Evolutionary conservation across 805 yeast species (phyloP), one percentile per base, ranked within the genome.

Genomic region (Barnettozyma sucrosica): DNA sequence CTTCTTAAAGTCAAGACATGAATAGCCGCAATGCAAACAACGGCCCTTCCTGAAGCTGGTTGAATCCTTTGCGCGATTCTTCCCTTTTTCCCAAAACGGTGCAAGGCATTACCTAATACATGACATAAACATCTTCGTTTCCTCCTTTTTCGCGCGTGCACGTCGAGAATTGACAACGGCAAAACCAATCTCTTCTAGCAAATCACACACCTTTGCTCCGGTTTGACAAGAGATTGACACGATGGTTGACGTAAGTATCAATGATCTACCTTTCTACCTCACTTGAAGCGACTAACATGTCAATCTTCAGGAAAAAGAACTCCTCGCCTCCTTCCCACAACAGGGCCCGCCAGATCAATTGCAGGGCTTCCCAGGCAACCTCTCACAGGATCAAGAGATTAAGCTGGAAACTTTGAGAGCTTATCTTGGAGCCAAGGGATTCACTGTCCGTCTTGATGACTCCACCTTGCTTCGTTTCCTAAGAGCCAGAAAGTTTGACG

Each of bases 401-500:
- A 74, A 76, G 24, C 68, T 92, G 51, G 74, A 70, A 39, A 74
- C 78, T 54, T 68, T 93, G 48, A 79, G 83, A 57, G 72, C 69
- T 18, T 69, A 74, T 42, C 73, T 90, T 53, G 67, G 66, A 49
- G 83, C 74, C 11, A 75, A 70, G 45, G 96, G 95, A 5, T 89
- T 74, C 69, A 74, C 72, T n/a, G 75, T 79, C 45, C 81, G 98
- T 59, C 67, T 87, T 46, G 99, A 93, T 66, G 96, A 88, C 59
- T 88, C 96, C 14, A 77, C 93, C 4, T 69, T 85, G 61, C 66
- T 83, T 52, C 82, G 99, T 58, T 93, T 93, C 68, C 73, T 93
- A 54, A 81, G 98, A 63, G 99, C 99, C 9, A 82, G 99, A 69
- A 90, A 89, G 75, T 93, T 93, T 63, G 97, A 89, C 59, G 72